Evolutionary conservation across 1,284 basidiomycete species (phyloP).

Genomic region (Ganoderma boninense): DNA sequence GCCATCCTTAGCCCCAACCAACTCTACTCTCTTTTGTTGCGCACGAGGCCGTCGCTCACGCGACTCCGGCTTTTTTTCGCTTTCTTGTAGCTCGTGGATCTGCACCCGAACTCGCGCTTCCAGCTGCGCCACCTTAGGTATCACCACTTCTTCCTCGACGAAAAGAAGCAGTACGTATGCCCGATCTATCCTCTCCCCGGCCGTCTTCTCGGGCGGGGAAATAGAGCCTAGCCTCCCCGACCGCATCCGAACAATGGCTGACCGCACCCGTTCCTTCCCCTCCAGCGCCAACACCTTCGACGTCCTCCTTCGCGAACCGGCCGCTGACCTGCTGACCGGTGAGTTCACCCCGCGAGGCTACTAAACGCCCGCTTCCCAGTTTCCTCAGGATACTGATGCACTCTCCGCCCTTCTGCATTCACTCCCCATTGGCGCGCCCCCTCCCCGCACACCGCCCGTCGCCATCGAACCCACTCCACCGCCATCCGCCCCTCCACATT

Average conservation of each 20-base stretch:
- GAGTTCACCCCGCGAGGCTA: constrained; percentile 27
- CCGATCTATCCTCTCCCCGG: constrained; percentile 2
- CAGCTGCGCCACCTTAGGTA: constrained; percentile 38
- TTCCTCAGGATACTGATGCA: neutral
- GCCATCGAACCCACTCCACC: neutral
- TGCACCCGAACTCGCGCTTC: constrained; percentile 38
- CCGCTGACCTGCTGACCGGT: constrained; percentile 25
- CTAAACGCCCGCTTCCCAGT: constrained; percentile 20
- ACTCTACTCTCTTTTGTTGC: neutral
- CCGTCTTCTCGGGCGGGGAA: neutral
- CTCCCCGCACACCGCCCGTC: neutral
- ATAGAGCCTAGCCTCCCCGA: neutral
- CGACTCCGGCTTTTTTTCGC: neutral
- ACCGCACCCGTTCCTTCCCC: neutral
- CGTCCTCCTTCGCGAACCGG: constrained; percentile 23
- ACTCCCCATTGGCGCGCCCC: neutral
- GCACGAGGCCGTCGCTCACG: neutral
- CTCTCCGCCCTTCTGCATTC: neutral
- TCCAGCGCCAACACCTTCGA: constrained; percentile 32
- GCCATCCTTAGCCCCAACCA: neutral
- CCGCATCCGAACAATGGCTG: neutral
- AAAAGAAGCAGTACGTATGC: constrained; percentile 2
- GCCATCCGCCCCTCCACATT: neutral
- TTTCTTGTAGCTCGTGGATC: constrained; percentile 36
- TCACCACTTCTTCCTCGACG: constrained; percentile 42